Conservation (phyloP, 163 green algal species). For the Trebouxia gelatinosa region DNA sequence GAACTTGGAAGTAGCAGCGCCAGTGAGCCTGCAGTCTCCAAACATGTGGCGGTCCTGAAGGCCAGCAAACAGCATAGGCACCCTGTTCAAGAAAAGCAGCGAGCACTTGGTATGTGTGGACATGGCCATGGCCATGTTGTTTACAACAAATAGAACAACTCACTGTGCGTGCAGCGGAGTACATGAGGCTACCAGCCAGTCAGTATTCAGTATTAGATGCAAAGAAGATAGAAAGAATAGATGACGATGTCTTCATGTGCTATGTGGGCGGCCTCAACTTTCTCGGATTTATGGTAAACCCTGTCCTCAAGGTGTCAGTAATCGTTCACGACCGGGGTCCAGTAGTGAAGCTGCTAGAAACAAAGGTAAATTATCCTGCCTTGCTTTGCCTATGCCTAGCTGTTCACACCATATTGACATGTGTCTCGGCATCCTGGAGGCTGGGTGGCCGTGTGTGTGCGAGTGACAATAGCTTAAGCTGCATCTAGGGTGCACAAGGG, state of each 20-base stretch:
- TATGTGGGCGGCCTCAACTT: slow-evolving; percentile 67
- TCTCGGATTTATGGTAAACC: slow-evolving; percentile 67
- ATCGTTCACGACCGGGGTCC: slow-evolving; percentile 60
- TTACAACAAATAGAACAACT: neutral
- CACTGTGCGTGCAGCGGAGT: slow-evolving; percentile 56
- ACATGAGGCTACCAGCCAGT: slow-evolving; percentile 82
- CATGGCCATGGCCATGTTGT: neutral
- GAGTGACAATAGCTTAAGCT: no score
- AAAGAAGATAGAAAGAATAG: slow-evolving; percentile 68
- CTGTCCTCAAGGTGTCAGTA: slow-evolving; percentile 74
- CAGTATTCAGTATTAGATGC: slow-evolving; percentile 87
- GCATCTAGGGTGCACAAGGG: no score
- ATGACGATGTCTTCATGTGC: slow-evolving; percentile 71
- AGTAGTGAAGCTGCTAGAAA: slow-evolving; percentile 69
- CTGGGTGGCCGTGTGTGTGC: no score
- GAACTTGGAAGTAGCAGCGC: no score
- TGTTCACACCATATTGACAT: no score
- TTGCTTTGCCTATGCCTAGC: no score
- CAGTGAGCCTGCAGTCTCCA: no score
- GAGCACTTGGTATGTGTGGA: slow-evolving; percentile 6
- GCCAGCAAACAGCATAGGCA: slow-evolving; percentile 21
- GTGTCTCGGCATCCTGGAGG: no score
- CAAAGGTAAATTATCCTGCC: slow-evolving; percentile 54
- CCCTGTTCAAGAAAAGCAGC: slow-evolving; percentile 14
- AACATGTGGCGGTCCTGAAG: slow-evolving; percentile 20